Conservation (phyloP, 2,329 filamentous ascomycete genomes). For the Fusarium burgessii region DNA sequence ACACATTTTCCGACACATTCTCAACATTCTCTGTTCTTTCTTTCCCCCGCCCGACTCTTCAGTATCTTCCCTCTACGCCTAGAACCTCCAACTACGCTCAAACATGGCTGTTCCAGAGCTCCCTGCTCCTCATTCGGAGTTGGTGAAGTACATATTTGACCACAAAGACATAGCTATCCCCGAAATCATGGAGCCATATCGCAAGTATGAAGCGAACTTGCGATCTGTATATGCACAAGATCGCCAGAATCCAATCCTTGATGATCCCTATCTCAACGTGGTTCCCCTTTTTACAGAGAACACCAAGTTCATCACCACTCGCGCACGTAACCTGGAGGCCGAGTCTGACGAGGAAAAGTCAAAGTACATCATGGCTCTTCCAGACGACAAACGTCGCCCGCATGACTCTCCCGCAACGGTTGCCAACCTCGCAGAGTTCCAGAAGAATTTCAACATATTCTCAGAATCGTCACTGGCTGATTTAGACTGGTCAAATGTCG, state of each 20-base stretch:
- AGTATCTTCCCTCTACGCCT: neutral
- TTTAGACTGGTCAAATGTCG: constrained; percentile 84
- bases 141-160: constrained; percentile 66
- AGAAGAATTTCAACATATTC: constrained; percentile 83
- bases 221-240: constrained; percentile 78
- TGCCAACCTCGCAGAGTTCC: constrained; percentile 74
- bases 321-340: constrained; percentile 67
- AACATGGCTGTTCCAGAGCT: constrained; percentile 57
- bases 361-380: constrained; percentile 77
- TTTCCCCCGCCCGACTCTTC: neutral
- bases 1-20: neutral
- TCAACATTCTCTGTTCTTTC: neutral
- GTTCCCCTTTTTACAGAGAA: constrained; percentile 73
- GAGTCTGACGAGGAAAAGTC: constrained; percentile 72
- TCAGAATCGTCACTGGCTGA: constrained; percentile 82
- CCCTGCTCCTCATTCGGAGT: constrained; percentile 59
- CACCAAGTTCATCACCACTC: constrained; percentile 69
- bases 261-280: constrained; percentile 71
- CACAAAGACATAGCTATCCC: constrained; percentile 65
- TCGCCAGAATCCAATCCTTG: constrained; percentile 67
- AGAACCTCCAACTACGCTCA: constrained; percentile 25
- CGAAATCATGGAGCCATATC: constrained; percentile 74
- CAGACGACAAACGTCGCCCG: constrained; percentile 69
- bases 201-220: constrained; percentile 74
- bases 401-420: constrained; percentile 77